Evolutionary conservation across 2,329 filamentous ascomycete genomes (phyloP), one percentile per base, ranked within the genome.

Genomic region (Nigrograna mackinnonii): DNA sequence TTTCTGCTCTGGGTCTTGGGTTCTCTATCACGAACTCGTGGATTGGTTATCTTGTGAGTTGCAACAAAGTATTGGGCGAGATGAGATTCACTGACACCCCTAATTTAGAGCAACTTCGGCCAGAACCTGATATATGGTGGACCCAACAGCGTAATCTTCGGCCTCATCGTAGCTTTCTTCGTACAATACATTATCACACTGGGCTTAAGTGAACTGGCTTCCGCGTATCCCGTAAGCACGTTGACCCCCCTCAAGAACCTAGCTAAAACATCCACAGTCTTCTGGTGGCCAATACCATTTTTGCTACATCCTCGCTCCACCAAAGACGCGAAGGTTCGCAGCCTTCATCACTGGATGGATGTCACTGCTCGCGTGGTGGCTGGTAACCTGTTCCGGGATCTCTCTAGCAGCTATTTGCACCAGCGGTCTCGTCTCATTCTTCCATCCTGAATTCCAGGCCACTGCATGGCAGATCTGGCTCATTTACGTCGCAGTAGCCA

Each of bases 71-170:
- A 28, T 28, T n/a, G n/a, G n/a, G n/a, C n/a, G n/a, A 28, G 24
- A 28, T 28, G n/a, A 28, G 24, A n/a, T n/a, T n/a, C n/a, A n/a
- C 24, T 28, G 24, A 28, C 24, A 28, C n/a, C 24, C n/a, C 9
- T n/a, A n/a, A 28, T 28, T 9, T n/a, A 28, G 24, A 34, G 31
- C 16, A 12, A 16, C 17, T 34, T 34, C 31, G 39, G 39, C 4
- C 39, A 41, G 22, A 41, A 41, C 32, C 21, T 41, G 19, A 18
- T 19, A 12, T 41, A 41, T 14, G 39, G 39, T 4, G 39, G 39
- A 7, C 39, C 39, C 13, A 20, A 41, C 11, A 17, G 16, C 21
- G 39, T 41, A n/a, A 17, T 41, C 14, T 41, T 41, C 13, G 31
- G 20, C 12, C 22, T 41, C 13, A 35, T 41, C 16, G 39, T 41